A percentile compares a stretch with the other conserved stretches of the same genome.
phyloP scores from a whole-genome alignment of 73 alveolate genomes.

The Uronychia binucleata region DNA sequence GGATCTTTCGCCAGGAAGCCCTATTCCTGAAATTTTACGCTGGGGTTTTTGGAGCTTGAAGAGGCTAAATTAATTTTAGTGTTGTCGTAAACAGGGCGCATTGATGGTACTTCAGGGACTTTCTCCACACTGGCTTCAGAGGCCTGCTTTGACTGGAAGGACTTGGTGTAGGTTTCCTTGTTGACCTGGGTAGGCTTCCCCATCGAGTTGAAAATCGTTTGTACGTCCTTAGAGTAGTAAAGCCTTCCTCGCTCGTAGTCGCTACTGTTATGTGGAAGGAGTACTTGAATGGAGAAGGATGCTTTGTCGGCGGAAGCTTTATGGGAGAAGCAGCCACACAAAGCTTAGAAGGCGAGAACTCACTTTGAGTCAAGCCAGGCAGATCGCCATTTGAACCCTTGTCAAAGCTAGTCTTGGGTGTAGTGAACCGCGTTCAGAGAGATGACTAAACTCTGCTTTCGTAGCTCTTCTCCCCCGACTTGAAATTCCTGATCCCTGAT shows the following conservation, averaged over 20 bases:
- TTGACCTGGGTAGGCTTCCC: neutral
- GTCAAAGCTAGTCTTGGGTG: neutral
- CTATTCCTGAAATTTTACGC: too few relatives aligned
- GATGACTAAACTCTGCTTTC: neutral
- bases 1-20: neutral
- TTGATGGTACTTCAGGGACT: neutral
- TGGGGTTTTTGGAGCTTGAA: neutral
- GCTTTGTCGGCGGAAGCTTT: neutral
- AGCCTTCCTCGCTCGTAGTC: neutral
- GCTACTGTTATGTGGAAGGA: too few relatives aligned
- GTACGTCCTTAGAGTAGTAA: neutral
- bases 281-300: neutral
- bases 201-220: neutral
- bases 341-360: neutral
- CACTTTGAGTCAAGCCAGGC: neutral
- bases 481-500: too few relatives aligned
- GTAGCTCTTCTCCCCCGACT: too few relatives aligned
- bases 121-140: neutral
- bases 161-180: neutral
- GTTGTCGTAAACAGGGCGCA: neutral
- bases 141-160: neutral
- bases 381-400: neutral
- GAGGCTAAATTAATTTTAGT: neutral
- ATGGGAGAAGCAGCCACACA: neutral
- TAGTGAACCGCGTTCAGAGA: neutral